Evolutionary conservation across 23 red algal genomes (phyloP).

Genomic region (Gracilaria caudata): DNA sequence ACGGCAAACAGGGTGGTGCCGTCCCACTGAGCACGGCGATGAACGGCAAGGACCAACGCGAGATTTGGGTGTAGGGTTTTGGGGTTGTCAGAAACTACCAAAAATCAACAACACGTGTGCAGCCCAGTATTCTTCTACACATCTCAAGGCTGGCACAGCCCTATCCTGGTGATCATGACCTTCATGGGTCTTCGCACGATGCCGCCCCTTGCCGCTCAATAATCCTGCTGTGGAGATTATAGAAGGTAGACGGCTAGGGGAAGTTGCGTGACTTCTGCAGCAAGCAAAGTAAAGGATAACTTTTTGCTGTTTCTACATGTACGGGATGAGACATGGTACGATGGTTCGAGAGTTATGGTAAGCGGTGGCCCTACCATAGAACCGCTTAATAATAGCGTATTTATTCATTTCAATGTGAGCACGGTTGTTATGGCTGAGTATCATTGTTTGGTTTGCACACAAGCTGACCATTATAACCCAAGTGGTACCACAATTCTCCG

Average conservation of each 20-base stretch:
- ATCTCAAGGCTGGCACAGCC: too few species aligned
- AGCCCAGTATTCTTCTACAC: not conserved
- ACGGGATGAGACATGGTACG: not conserved
- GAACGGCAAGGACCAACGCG: not conserved
- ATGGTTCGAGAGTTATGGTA: not conserved
- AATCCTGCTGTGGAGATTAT: too few species aligned
- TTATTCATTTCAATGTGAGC: not conserved
- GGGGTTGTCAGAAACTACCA: not conserved
- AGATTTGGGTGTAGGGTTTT: slow-evolving; percentile 21
- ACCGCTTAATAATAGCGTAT: not conserved
- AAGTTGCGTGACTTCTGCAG: too few species aligned
- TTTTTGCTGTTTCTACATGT: not conserved
- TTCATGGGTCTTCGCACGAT: too few species aligned
- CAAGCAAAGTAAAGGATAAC: too few species aligned
- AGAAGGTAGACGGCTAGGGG: too few species aligned
- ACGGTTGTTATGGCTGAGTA: not conserved
- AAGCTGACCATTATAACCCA: not conserved
- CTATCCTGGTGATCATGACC: too few species aligned
- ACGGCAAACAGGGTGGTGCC: not conserved
- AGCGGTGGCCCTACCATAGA: not conserved
- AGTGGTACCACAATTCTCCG: not conserved
- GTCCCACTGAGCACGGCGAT: not conserved
- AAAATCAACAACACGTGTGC: slow-evolving; percentile 19
- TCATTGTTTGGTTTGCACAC: not conserved
- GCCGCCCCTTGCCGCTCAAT: too few species aligned